Conservation (phyloP, 129 eudicot genomes). For the Silybum marianum region DNA sequence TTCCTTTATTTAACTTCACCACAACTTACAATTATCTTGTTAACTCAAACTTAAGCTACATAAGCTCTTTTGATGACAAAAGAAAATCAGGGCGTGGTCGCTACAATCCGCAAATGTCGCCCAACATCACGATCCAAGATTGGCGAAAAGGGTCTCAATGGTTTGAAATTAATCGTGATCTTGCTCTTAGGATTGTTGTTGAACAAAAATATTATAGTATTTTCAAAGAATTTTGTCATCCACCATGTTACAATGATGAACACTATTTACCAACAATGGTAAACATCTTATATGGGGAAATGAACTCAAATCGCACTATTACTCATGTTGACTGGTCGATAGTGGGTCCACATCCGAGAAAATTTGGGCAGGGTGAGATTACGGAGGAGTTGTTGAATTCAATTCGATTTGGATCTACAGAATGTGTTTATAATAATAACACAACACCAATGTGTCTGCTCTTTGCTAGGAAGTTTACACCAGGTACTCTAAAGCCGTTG, state of each 20-base stretch:
- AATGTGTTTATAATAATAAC: conserved; percentile 31
- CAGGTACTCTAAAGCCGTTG: conserved; percentile 34
- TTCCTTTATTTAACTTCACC: conserved; percentile 44
- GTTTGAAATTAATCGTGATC: conserved; percentile 34
- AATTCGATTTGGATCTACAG: conserved; percentile 26
- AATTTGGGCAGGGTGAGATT: conserved; percentile 16
- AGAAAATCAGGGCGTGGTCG: conserved; percentile 40
- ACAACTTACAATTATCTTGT: conserved; percentile 35
- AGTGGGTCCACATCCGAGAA: conserved; percentile 40
- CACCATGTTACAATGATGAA: conserved; percentile 46
- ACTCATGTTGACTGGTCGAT: conserved; percentile 40
- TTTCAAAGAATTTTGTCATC: conserved; percentile 39
- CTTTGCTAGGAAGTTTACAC: conserved; percentile 44
- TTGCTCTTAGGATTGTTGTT: conserved; percentile 26
- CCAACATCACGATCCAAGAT: conserved; percentile 32
- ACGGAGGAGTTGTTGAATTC: conserved; percentile 37
- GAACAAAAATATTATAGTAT: conserved; percentile 33
- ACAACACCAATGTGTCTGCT: conserved; percentile 32
- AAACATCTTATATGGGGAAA: conserved; percentile 24
- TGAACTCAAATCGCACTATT: conserved; percentile 35
- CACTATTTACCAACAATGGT: conserved; percentile 44
- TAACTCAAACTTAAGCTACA: conserved; percentile 34
- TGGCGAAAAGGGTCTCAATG: conserved; percentile 37
- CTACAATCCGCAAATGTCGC: conserved; percentile 42
- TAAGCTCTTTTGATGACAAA: conserved; percentile 34